These are phyloP conservation scores for Ramicandelaber brevisporus DNA, from an alignment of 192 early-diverging fungal species.

Conservation along the genomic window DNA sequence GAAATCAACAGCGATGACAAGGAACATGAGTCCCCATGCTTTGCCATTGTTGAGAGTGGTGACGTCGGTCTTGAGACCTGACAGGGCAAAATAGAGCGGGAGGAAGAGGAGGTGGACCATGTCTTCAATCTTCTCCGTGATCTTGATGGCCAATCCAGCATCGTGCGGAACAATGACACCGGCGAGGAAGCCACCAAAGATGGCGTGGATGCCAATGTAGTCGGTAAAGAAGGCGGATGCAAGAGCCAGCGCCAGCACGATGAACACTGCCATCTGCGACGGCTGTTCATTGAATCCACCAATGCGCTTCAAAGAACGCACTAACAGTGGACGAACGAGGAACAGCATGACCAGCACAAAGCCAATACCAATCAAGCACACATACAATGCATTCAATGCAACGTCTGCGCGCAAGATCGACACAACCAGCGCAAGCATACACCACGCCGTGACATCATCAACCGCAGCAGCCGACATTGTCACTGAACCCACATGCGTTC, in stretches of 20 bases:
- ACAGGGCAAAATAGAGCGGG: constrained; percentile 82
- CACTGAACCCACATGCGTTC: constrained; percentile 54
- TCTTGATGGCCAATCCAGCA: constrained; percentile 54
- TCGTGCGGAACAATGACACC: constrained; percentile 78
- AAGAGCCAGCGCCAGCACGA: constrained; percentile 45
- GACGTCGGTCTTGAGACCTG: constrained; percentile 74
- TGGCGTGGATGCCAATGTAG: constrained; percentile 69
- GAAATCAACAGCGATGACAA: constrained; percentile 52
- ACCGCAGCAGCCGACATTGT: constrained; percentile 65
- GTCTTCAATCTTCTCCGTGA: constrained; percentile 88
- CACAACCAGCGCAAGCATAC: constrained; percentile 51
- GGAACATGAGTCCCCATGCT: constrained; percentile 50
- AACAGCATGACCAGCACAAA: constrained; percentile 47
- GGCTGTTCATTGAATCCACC: constrained; percentile 12
- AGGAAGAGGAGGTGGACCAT: constrained; percentile 61
- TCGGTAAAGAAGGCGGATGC: constrained; percentile 58
- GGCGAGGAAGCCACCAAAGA: constrained; percentile 80
- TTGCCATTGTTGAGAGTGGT: constrained; percentile 36
- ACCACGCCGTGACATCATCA: constrained; percentile 79
- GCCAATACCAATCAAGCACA: constrained; percentile 42
- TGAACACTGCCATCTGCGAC: constrained; percentile 26
- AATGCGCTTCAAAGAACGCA: constrained; percentile 8
- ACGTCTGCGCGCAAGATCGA: constrained; percentile 55
- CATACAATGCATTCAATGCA: constrained; percentile 49
- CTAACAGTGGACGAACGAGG: constrained; percentile 29